A percentile compares a stretch with the other conserved stretches of the same genome.
Evolutionary conservation across 768 basidiomycete genomes (phyloP).

Genomic region (Lactarius pseudohatsudake): DNA sequence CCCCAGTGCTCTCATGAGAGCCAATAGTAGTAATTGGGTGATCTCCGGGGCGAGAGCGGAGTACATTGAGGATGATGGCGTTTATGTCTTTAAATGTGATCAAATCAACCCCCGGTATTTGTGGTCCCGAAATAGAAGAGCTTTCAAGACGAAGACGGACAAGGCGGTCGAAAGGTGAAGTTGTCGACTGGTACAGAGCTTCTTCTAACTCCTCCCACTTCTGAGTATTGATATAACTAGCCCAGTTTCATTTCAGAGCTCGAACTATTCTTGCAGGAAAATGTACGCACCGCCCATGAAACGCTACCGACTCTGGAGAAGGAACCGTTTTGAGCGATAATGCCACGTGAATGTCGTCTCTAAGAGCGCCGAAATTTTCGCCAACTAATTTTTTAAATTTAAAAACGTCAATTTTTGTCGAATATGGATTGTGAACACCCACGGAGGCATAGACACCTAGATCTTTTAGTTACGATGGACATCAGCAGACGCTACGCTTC

Average conservation of each 20-base stretch:
- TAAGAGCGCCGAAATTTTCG: slow-evolving; percentile 10
- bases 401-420: background rate
- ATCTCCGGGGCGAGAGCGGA: background rate
- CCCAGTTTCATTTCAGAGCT: background rate
- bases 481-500: background rate
- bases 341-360: slow-evolving; percentile 4
- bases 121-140: background rate
- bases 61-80: slow-evolving; percentile 5
- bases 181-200: slow-evolving; percentile 12
- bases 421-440: background rate
- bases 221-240: background rate
- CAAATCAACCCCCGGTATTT: background rate
- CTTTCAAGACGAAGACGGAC: background rate
- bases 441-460: slow-evolving; percentile 20
- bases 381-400: slow-evolving; percentile 9
- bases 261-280: too few species aligned
- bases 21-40: background rate
- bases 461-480: slow-evolving; percentile 6
- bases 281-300: slow-evolving; percentile 10
- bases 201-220: background rate
- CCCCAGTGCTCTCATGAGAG: background rate
- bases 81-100: background rate
- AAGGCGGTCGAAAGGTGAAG: slow-evolving; percentile 14
- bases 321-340: background rate
- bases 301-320: slow-evolving; percentile 1